Base-by-base conservation (phyloP, 2,329 filamentous ascomycete species). In the Aotearoamyces nothofagi region DNA sequence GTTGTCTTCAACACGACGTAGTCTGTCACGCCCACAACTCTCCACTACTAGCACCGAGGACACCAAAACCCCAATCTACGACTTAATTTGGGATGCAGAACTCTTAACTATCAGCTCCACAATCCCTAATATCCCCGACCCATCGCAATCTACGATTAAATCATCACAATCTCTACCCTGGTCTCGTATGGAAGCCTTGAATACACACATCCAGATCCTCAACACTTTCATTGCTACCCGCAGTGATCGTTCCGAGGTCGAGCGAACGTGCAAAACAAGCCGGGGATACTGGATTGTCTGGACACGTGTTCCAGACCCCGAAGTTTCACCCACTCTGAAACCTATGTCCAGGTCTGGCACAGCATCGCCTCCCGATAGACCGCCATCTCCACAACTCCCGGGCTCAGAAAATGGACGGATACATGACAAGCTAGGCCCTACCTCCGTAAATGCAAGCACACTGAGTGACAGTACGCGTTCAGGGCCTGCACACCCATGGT, bases 221-320 rank as follows among this genome's bases (percentile, higher is more conserved):
- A 66, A 65, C 40, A 60, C 69, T 6, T 64, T 68, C 39, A 51
- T 54, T 11, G 47, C 56, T 6, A 66, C 65, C 2, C 54, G 60
- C 4, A 49, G 45, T 2, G 49, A 57, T 19, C 38, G 40, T 10
- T 49, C 51, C 4, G 64, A 69, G 34, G 46, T 67, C 3, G 73
- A 78, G 46, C 58, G 68, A 12, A 77, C 70, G 2, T 68, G 64
- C 41, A 76, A 78, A 56, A 78, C 73, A 4, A 69, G 57, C 25
- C 63, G 71, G 17, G 73, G 71, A 1, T 78, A 72, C 69, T 78
- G 74, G 73, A 58, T 78, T 16, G 69, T 77, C 15, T 78, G 73
- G 73, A 71, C 62, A 26, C 57, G 69, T 14, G 53, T 75, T 13
- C 42, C 63, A 5, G 60, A 60, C 27, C 51, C 51, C 7, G 40